Evolutionary conservation across 768 basidiomycete species (phyloP).

Genomic region (Phanerochaete sordida): DNA sequence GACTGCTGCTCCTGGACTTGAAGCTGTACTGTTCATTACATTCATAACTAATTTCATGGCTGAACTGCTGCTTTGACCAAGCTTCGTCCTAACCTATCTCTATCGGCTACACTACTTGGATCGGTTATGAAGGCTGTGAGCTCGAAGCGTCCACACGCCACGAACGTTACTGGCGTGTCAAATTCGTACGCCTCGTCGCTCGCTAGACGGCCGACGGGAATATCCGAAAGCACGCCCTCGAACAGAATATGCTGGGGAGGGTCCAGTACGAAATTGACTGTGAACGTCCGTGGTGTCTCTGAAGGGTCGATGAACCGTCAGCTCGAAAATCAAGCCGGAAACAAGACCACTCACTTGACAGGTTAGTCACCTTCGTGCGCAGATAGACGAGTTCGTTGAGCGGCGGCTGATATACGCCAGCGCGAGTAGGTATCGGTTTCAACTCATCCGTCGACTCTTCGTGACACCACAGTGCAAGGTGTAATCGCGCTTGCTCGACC

Average conservation of each 20-base stretch:
- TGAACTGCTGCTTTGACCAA: constrained; percentile 26
- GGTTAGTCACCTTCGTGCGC: constrained; percentile 53
- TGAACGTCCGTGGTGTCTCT: constrained; percentile 26
- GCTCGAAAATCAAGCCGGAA: neutral
- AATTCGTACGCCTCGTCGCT: constrained; percentile 48
- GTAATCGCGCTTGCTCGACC: constrained; percentile 59
- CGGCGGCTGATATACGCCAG: constrained; percentile 45
- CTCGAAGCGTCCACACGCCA: constrained; percentile 64
- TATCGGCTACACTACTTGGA: constrained; percentile 25
- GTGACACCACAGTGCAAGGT: constrained; percentile 45
- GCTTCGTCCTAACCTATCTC: constrained; percentile 31
- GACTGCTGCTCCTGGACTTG: too few species aligned
- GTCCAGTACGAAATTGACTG: constrained; percentile 49
- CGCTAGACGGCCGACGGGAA: constrained; percentile 62
- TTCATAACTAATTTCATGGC: neutral
- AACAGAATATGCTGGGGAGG: constrained; percentile 64
- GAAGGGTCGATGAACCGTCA: neutral
- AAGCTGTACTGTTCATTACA: too few species aligned
- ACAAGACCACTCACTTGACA: constrained; percentile 63
- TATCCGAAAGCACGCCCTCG: constrained; percentile 61
- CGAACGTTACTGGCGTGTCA: constrained; percentile 65
- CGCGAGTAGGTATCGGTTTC: constrained; percentile 24
- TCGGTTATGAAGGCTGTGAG: constrained; percentile 30
- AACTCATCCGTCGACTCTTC: constrained; percentile 15
- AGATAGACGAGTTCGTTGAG: constrained; percentile 66